Evolutionary conservation across 164 flowering plant species (phyloP), one percentile per base, ranked within the genome.

Genomic region (Chimonanthus praecox): DNA sequence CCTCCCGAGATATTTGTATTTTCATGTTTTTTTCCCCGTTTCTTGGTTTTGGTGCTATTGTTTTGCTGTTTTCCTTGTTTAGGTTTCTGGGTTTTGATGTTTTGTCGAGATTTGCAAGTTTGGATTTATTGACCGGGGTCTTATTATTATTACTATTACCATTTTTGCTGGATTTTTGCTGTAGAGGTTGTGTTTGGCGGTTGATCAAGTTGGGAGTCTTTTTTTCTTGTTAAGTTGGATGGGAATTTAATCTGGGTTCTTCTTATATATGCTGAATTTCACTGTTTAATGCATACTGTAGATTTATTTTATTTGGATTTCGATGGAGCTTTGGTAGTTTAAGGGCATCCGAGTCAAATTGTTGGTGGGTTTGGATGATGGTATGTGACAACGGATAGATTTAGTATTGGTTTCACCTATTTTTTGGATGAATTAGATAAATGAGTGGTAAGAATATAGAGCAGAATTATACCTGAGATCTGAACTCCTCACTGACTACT

Each of bases 161-260:
- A 33, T 60, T 46, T 6, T 71, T 43, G 20, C 7, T 58, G 67
- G 67, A 15, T 47, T 71, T 58, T 70, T 54, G 43, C 10, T 47
- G 9, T 71, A 5, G 49, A 54, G 20, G 74, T 10, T 54, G 60
- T 11, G 16, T 10, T 54, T 54, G 60, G 15, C 4, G 11, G n/a
- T 13, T 50, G 68, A 65, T 43, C 60, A 10, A 54, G 71, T 49
- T n/a, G 64, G 20, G 7, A 7, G 64, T 13, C 46, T 13, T 72
- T 43, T 5, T 71, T 11, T 16, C n/a, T 70, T 11, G 60, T n/a
- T 6, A n/a, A 6, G 6, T 20, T 49, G 4, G 10, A 48, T 54
- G 33, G 64, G 51, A 44, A 64, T 73, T 66, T 67, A 8, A 47
- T 47, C 18, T 67, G 70, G 70, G 70, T 15, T 67, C 47, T 67